Percentiles rank a stretch among this genome's conserved stretches.
Evolutionary conservation across 257 asterid species (phyloP).

Genomic region (Solanum tacnaense): DNA sequence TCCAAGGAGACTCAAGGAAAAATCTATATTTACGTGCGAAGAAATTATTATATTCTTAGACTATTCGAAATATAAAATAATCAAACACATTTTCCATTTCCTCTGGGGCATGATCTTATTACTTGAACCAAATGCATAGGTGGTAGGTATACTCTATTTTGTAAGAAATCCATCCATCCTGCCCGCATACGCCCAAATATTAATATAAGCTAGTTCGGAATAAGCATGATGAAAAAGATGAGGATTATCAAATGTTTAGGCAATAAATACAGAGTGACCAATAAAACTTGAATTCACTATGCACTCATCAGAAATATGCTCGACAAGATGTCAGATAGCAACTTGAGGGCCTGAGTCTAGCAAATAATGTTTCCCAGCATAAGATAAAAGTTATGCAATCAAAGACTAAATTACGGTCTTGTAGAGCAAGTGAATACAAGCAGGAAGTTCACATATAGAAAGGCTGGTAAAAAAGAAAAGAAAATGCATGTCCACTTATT

Average conservation of each 20-base stretch:
- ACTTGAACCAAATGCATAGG: not conserved
- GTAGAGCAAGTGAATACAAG: not conserved
- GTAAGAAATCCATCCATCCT: not conserved
- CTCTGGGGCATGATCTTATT: not conserved
- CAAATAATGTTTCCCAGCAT: not conserved
- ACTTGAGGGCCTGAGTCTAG: not conserved
- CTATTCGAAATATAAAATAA: not conserved
- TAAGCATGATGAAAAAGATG: not conserved
- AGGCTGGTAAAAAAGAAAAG: not conserved
- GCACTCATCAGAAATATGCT: not conserved
- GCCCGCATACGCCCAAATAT: not conserved
- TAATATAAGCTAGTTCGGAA: not conserved
- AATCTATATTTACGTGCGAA: not conserved
- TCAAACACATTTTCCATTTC: not conserved
- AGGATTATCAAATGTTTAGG: not conserved
- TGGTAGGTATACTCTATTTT: not conserved
- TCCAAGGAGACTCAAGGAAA: not conserved
- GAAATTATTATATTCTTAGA: not conserved
- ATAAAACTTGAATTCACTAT: not conserved
- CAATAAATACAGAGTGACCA: not conserved
- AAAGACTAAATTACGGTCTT: not conserved
- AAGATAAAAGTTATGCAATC: not conserved
- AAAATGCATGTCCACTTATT: not conserved
- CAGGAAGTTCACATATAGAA: not conserved
- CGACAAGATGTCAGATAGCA: not conserved